Conservation (phyloP, 2,329 filamentous ascomycete genomes). For the Diaporthe capsici region DNA sequence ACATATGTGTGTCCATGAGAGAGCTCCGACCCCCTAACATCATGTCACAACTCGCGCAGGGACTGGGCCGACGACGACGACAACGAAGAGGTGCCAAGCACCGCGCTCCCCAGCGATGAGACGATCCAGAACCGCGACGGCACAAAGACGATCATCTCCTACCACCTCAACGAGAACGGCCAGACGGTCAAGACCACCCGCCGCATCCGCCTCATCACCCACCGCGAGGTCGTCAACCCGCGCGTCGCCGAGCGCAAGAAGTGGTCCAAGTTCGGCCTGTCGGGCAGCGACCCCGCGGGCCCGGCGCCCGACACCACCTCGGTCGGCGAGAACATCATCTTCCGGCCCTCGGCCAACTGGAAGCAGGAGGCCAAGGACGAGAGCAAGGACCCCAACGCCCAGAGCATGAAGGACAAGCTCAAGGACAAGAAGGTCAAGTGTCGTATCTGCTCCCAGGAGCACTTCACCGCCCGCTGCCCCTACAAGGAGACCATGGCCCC, state of each 20-base stretch:
- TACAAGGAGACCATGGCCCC: constrained; percentile 99
- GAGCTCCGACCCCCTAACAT: constrained; percentile 18
- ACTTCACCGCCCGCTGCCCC: constrained; percentile 98
- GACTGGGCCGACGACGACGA: constrained; percentile 99
- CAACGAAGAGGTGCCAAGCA: constrained; percentile 78
- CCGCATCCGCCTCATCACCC: constrained; percentile 90
- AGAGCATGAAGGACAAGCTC: constrained; percentile 83
- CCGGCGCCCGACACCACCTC: constrained; percentile 92
- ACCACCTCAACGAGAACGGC: constrained; percentile 90
- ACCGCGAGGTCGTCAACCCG: constrained; percentile 95
- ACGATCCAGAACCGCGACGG: constrained; percentile 98
- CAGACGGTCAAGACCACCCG: constrained; percentile 98
- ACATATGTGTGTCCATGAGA: not conserved
- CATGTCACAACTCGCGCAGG: not conserved
- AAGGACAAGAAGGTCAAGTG: constrained; percentile 99
- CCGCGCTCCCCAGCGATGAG: constrained; percentile 84
- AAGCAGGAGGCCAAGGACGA: constrained; percentile 88
- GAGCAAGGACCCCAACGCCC: constrained; percentile 79
- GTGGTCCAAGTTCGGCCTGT: constrained; percentile 93
- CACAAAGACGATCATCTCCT: constrained; percentile 94
- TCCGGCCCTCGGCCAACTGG: constrained; percentile 94
- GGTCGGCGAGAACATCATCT: constrained; percentile 98
- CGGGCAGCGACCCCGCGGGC: constrained; percentile 86
- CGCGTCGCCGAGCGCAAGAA: constrained; percentile 94
- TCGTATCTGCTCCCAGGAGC: constrained; percentile 97